Evolutionary conservation across 768 basidiomycete species (phyloP).

Genomic region (Kwoniella mangroviensis): DNA sequence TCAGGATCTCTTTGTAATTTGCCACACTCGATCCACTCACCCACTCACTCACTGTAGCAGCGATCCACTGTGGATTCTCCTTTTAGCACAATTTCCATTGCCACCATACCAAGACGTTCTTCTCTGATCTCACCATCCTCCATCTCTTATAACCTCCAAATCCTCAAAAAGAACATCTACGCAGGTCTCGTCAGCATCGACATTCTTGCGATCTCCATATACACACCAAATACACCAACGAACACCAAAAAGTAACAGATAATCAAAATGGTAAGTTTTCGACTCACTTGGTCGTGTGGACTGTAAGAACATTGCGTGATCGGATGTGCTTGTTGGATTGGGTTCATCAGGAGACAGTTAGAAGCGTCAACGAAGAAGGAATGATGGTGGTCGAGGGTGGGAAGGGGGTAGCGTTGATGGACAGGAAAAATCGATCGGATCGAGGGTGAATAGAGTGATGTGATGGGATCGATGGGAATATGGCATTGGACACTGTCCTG

Average conservation of each 20-base stretch:
- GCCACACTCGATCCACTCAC: background rate
- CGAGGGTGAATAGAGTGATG: background rate
- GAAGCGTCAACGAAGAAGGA: too few species aligned
- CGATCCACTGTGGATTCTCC: background rate
- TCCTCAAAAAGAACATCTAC: slow-evolving; percentile 12
- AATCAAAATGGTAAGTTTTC: slow-evolving; percentile 26
- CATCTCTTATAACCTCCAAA: slow-evolving; percentile 7
- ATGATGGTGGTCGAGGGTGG: too few species aligned
- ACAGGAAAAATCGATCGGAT: slow-evolving; percentile 1
- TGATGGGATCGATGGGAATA: background rate
- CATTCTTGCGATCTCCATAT: slow-evolving; percentile 24
- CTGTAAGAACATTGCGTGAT: background rate
- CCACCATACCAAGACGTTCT: slow-evolving; percentile 9
- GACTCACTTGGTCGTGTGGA: slow-evolving; percentile 9
- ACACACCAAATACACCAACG: slow-evolving; percentile 1
- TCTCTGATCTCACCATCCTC: slow-evolving; percentile 13
- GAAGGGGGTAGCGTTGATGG: background rate
- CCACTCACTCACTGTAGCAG: background rate
- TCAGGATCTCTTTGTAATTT: slow-evolving; percentile 15
- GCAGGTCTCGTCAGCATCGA: slow-evolving; percentile 22
- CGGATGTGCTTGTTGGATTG: background rate
- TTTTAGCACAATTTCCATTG: slow-evolving; percentile 7
- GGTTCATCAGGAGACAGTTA: too few species aligned
- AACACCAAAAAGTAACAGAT: slow-evolving; percentile 12
- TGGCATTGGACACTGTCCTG: background rate